Base-by-base conservation (phyloP, 352 stramenopile species). In the Phytophthora meadii region DNA sequence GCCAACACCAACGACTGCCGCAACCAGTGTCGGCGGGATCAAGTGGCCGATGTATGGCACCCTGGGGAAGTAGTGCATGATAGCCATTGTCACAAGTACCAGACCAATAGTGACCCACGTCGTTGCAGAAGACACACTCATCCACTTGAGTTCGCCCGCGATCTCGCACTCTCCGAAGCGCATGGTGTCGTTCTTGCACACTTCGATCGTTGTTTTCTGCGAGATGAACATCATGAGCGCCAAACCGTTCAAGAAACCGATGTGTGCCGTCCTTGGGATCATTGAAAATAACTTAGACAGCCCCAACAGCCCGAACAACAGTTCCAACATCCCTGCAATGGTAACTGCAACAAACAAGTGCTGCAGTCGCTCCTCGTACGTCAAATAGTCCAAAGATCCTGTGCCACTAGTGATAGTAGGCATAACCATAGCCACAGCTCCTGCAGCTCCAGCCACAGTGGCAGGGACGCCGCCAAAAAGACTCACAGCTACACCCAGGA, bases 191-290 rank as follows among this genome's bases (percentile, higher is more conserved):
- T 76, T 68, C 25, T 68, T 77, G 60, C 90, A 97, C 25, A 84
- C 76, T 58, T 95, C 67, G 61, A 98, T 98, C 41, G 95, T 96
- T 7, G 83, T 89, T 51, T 97, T 89, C 71, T 99, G 96, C 25
- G 95, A 96, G 30, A 97, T 77, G 34, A 97, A 91, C 87, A 99
- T 98, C 65, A 99, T 96, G 27, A 98, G 62, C 3, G 93, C 87
- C 34, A 99, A 79, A 3, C 96, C 95, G 76, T 98, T 98, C 24
- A 98, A 87, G 77, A 99, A 99, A 4, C 95, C 95, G 34, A 98
- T 88, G 82, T 98, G 98, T 9, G 98, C 95, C 6, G 93, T 97
- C 65, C 95, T 87, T 0, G 95, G 93, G 44, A 99, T 92, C 62
- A 98, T 87, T 7, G 90, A 80, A 47, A 99, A 97, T 22, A 98